Base-by-base conservation (phyloP, 148 eudicot species). In the Rheum nobile region DNA sequence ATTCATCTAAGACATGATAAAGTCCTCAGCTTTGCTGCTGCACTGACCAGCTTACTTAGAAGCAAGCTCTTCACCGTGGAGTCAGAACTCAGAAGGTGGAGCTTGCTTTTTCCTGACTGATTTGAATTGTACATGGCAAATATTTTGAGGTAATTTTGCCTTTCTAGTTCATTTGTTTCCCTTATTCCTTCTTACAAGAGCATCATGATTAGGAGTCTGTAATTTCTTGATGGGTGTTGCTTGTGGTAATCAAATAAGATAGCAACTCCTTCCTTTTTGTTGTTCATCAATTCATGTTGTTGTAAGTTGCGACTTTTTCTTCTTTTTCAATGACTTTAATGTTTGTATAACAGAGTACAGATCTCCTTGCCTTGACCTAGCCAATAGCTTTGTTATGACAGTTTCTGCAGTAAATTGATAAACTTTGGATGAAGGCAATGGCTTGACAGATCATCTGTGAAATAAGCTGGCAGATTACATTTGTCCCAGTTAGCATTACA, bases 1-100 rank as follows among this genome's bases (percentile, higher is more conserved):
- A 84, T 0, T 72, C 84, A 1, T 55, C 79, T 4, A 84, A 84
- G 71, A 71, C 80, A 39, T 77, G 75, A 10, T 84, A 70, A 81
- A 39, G 0, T 35, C 21, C 67, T 42, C 72, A 19, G 77, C 69
- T 74, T 41, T 41, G 37, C 4, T 52, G 67, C 47, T 54, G 32
- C 31, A 29, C 37, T 63, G 69, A 59, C 67, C 34, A 59, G 28
- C 3, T 59, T 26, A 59, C 35, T 26, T 28, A 11, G 59, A 43
- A 43, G 24, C 55, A 19, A 48, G 47, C 47, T 43, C 47, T 43
- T 43, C 16, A 10, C 13, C 47, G 16, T 2, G n/a, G n/a, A n/a
- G n/a, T n/a, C n/a, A n/a, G n/a, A n/a, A n/a, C n/a, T n/a, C n/a
- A n/a, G n/a, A n/a, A n/a, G n/a, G n/a, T n/a, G n/a, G n/a, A n/a